Evolutionary conservation across 78 protist genomes (phyloP).

Genomic region (Dictyostelium firmibasis): DNA sequence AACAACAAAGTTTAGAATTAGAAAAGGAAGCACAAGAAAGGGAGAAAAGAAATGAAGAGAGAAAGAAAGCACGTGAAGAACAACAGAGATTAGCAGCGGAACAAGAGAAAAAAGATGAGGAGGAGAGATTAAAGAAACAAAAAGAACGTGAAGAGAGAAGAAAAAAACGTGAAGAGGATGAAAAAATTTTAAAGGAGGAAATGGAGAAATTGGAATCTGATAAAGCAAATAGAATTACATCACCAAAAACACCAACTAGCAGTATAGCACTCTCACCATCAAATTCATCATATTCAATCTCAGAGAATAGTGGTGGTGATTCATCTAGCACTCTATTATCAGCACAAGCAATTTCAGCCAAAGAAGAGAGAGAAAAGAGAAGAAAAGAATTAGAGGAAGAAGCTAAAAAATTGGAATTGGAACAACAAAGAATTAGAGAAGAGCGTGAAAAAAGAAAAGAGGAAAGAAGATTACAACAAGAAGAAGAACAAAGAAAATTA

Average conservation of each 20-base stretch:
- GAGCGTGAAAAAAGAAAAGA: slow-evolving; percentile 49
- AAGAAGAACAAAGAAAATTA: not conserved
- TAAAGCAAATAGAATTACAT: not conserved
- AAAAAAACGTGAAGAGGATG: slow-evolving; percentile 17
- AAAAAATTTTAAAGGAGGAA: slow-evolving; percentile 15
- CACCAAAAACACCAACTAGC: not conserved
- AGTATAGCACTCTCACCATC: not conserved
- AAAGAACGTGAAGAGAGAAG: slow-evolving; percentile 59
- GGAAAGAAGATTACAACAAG: slow-evolving; percentile 34
- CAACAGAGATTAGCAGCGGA: not conserved
- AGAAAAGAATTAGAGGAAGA: slow-evolving; percentile 28
- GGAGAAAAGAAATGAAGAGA: slow-evolving; percentile 43
- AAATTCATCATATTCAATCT: not conserved
- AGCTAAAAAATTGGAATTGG: slow-evolving; percentile 13
- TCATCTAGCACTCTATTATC: not conserved
- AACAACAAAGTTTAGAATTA: slow-evolving; percentile 36
- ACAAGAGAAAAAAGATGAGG: slow-evolving; percentile 61
- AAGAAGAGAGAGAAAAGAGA: slow-evolving; percentile 7
- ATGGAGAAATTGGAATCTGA: slow-evolving; percentile 18
- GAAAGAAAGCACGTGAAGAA: slow-evolving; percentile 35
- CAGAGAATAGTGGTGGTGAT: slow-evolving; percentile 23
- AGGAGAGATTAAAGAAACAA: slow-evolving; percentile 21
- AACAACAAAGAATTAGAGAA: slow-evolving; percentile 34
- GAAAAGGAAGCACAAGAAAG: slow-evolving; percentile 45
- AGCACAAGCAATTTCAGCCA: not conserved